Base-by-base conservation (phyloP, 2,329 filamentous ascomycete species). In the Botrytis aclada region DNA sequence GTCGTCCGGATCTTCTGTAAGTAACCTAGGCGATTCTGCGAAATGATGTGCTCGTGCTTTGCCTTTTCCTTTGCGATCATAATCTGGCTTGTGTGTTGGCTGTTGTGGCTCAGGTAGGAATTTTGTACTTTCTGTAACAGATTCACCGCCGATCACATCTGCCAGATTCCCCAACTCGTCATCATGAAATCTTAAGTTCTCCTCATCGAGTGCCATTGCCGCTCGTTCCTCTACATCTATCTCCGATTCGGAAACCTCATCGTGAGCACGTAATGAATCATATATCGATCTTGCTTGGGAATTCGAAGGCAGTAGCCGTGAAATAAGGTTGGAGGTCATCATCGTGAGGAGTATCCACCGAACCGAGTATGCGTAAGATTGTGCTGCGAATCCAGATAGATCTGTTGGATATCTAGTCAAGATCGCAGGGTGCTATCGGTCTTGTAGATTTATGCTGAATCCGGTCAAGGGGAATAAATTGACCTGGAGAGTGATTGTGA, bases 1-100 rank as follows among this genome's bases (percentile, higher is more conserved):
- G 71, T 90, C 80, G 69, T 81, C 80, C 4, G 74, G 76, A 70
- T 82, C 80, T 58, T 81, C 80, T 39, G 78, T 76, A 22, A 81
- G 73, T 34, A 81, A 65, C 66, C 80, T 78, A 7, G 80, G 80
- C 37, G 80, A 81, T 66, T 79, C 77, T 29, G 78, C 74, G 8
- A 79, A 51, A 77, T 77, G 79, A 62, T 77, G 78, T 25, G 76
- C 76, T 34, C 69, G 72, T 18, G 39, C 37, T 54, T 65, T 66
- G 10, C 61, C 70, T 56, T 58, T 69, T 43, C 72, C 51, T n/a
- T 70, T 67, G n/a, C 58, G 45, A 45, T 65, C 63, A 47, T 43
- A 34, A 22, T 32, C 32, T 16, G 60, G 34, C 45, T 72, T 61
- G 16, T 62, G 64, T 18, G 62, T 45, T 22, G 47, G 51, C 47